Evolutionary conservation across 257 asterid species (phyloP).

Genomic region (Solanum rostratum): DNA sequence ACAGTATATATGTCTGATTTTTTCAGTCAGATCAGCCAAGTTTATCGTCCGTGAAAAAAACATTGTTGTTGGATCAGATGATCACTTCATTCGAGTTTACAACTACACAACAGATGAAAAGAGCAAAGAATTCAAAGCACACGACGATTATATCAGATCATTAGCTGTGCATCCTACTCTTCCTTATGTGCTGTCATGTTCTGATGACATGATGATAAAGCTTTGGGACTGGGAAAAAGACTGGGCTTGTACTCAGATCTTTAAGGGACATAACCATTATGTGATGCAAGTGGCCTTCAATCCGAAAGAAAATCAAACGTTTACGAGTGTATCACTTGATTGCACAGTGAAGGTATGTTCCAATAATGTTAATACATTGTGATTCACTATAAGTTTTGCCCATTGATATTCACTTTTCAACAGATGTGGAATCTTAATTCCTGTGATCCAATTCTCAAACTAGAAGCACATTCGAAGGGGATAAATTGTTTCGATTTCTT

Average conservation of each 20-base stretch:
- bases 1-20: not conserved
- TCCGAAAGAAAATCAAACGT: conserved; percentile 90
- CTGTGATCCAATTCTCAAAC: conserved; percentile 86
- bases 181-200: conserved; percentile 83
- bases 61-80: conserved; percentile 98
- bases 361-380: not conserved
- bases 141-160: conserved; percentile 93
- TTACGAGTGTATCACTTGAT: conserved; percentile 97
- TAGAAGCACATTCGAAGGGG: conserved; percentile 92
- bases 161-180: conserved; percentile 96
- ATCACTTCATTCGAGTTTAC: conserved; percentile 91
- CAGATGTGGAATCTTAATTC: conserved; percentile 99
- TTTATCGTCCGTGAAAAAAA: conserved; percentile 81
- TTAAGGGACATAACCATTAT: conserved; percentile 96
- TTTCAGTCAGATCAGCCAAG: conserved; percentile 92
- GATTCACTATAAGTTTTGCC: not conserved
- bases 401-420: not conserved
- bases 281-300: conserved; percentile 99
- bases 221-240: conserved; percentile 99
- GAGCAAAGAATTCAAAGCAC: conserved; percentile 88
- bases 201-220: conserved; percentile 97
- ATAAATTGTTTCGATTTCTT: conserved; percentile 95
- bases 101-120: conserved; percentile 94
- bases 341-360: conserved; percentile 72
- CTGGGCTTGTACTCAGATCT: conserved; percentile 86